Evolutionary conservation across 805 yeast species (phyloP), one percentile per base, ranked within the genome.

Genomic region (Saccharomyces jurei): DNA sequence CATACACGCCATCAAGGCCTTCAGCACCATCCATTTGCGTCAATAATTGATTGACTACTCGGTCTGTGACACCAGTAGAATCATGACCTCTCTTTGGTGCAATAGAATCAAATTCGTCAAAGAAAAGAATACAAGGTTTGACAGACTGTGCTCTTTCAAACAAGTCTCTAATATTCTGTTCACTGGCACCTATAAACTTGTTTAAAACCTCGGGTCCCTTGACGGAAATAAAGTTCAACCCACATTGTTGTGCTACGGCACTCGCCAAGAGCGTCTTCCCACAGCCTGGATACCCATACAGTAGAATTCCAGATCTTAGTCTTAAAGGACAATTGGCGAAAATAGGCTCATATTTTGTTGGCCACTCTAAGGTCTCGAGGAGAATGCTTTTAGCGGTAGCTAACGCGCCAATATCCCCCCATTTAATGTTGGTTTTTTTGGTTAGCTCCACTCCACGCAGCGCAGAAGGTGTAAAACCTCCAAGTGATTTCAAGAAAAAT

Each of bases 11-110:
- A 63, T 91, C 97, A 29, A 91, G 75, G 0, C 98, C 97, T 69
- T 94, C 98, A 0, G 98, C 98, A 73, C 99, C 99, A 70, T 94
- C 99, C 96, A 94, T 91, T 68, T 94, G 97, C 0, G 99, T 94
- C 63, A 94, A 79, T 82, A 94, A 81, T 67, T 94, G 99, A 71
- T 94, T 94, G 27, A 94, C 99, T 46, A 94, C 97, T 62, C 99
- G 79, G 68, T 94, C 99, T 2, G 98, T 94, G 3, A 94, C 98
- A 54, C 98, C 98, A 0, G 98, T 91, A 1, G 96, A 88, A 67
- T 92, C 99, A 64, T 91, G 97, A 2, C 98, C 98, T 77, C 98
- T 84, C 68, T 91, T 91, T 0, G 98, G 98, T 0, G 98, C 97
- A 65, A 94, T 89, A 0, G 98, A 90, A 63, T 92, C 98, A 68